A percentile compares a stretch with the other conserved stretches of the same genome.
These are phyloP conservation scores for Mortierella hygrophila DNA, from an alignment of 192 early-diverging fungal species.

Conservation along the genomic window DNA sequence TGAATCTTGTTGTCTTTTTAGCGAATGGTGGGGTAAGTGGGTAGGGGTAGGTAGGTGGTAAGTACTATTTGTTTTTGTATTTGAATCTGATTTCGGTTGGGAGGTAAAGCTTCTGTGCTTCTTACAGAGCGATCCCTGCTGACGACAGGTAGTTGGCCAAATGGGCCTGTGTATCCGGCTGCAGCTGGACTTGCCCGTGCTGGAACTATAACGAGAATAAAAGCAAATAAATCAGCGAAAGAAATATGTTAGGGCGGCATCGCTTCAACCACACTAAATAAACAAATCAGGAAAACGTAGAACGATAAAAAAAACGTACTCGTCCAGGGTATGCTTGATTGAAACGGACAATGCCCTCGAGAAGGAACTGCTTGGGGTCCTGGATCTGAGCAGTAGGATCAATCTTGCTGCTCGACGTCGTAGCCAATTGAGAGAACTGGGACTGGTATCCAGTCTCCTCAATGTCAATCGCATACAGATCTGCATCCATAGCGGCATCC, in stretches of 20 bases:
- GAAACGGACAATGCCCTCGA: conserved; percentile 62
- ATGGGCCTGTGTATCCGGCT: conserved; percentile 41
- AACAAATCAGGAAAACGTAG: background rate
- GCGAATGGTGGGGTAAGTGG: background rate
- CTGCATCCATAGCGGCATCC: conserved; percentile 69
- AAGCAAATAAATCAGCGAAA: conserved; percentile 8
- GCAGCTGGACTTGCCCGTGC: conserved; percentile 44
- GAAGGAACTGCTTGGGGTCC: conserved; percentile 63
- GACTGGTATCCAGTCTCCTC: conserved; percentile 86
- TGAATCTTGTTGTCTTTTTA: background rate
- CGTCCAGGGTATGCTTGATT: conserved; percentile 56
- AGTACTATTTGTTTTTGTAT: background rate
- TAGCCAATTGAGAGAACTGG: conserved; percentile 82
- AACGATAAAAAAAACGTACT: conserved; percentile 29
- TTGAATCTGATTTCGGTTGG: background rate
- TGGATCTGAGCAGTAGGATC: conserved; percentile 72
- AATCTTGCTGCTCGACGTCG: conserved; percentile 72
- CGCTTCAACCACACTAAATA: background rate
- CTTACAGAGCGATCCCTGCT: conserved; percentile 38
- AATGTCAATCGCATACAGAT: conserved; percentile 78
- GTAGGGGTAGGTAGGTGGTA: background rate
- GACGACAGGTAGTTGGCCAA: conserved; percentile 27
- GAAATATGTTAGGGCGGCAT: background rate
- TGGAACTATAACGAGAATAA: conserved; percentile 30
- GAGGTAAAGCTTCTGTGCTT: background rate